Evolutionary conservation across 306 rosid species (phyloP).

Genomic region (Rosa chinensis): DNA sequence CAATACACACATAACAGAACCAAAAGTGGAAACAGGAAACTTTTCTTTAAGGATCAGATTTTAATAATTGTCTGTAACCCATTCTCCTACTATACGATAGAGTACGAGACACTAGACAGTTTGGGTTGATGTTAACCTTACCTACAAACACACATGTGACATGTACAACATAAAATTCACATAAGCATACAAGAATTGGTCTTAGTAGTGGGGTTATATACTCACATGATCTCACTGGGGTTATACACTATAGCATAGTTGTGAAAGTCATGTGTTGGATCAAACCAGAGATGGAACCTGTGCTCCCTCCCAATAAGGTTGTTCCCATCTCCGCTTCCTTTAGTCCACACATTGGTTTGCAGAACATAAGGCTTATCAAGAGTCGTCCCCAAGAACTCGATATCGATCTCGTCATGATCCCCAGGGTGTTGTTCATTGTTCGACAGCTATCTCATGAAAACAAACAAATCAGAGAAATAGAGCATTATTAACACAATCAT

Average conservation of each 20-base stretch:
- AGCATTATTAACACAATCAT: not conserved
- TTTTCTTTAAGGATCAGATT: not conserved
- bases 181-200: not conserved
- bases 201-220: not conserved
- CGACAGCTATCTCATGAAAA: slow-evolving; percentile 62
- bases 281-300: slow-evolving; percentile 88
- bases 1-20: not conserved
- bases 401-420: slow-evolving; percentile 87
- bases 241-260: slow-evolving; percentile 77
- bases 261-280: slow-evolving; percentile 82
- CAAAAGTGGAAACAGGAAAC: not conserved
- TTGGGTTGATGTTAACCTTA: slow-evolving; percentile 5
- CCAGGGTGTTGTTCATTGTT: slow-evolving; percentile 77
- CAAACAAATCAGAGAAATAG: not conserved
- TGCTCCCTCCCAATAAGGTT: slow-evolving; percentile 71
- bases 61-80: not conserved
- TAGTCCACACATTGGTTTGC: slow-evolving; percentile 82
- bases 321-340: slow-evolving; percentile 85
- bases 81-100: not conserved
- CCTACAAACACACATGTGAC: slow-evolving; percentile 1
- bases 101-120: not conserved
- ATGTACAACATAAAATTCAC: not conserved
- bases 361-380: slow-evolving; percentile 76
- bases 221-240: slow-evolving; percentile 83
- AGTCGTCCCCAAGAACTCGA: slow-evolving; percentile 86